Percentiles rank a stretch among this genome's conserved stretches.
Conservation (phyloP, 371 early-diverging fungal genomes). For the Rhizopus delemar region DNA sequence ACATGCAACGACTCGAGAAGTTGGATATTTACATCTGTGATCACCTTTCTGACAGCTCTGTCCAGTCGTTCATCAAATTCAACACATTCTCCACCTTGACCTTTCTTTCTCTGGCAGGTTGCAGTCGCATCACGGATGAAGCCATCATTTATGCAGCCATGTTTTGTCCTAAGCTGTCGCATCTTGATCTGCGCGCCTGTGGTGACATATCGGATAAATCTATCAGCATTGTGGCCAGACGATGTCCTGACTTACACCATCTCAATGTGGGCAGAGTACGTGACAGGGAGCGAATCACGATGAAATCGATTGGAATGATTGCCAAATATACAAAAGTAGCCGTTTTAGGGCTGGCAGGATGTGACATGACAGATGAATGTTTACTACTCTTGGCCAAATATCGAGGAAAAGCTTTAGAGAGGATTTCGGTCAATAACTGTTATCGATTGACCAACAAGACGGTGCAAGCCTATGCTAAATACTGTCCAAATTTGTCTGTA, state of each 20-base stretch:
- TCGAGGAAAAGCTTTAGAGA: conserved; percentile 47
- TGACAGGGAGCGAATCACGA: conserved; percentile 54
- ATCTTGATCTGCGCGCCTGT: conserved; percentile 61
- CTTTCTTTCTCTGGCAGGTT: conserved; percentile 56
- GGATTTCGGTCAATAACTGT: conserved; percentile 63
- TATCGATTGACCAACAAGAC: conserved; percentile 54
- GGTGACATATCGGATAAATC: conserved; percentile 57
- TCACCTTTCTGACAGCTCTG: conserved; percentile 43
- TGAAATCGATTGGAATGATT: conserved; percentile 50
- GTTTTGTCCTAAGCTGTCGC: conserved; percentile 48
- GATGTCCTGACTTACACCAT: conserved; percentile 52
- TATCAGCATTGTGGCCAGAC: conserved; percentile 42
- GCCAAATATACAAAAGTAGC: conserved; percentile 53
- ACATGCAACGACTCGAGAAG: conserved; percentile 23
- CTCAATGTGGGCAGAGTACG: conserved; percentile 61
- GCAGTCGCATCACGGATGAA: conserved; percentile 55
- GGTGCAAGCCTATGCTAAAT: conserved; percentile 43
- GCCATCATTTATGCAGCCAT: conserved; percentile 45
- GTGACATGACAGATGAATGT: conserved; percentile 58
- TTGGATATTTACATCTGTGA: conserved; percentile 61
- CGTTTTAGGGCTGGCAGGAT: conserved; percentile 61
- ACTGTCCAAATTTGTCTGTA: conserved; percentile 56
- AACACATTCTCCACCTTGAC: conserved; percentile 35
- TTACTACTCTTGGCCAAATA: conserved; percentile 54
- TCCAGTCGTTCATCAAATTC: conserved; percentile 36